These are phyloP conservation scores for Aspergillus caelatus DNA, from an alignment of 2,329 filamentous ascomycete species.

Conservation along the genomic window DNA sequence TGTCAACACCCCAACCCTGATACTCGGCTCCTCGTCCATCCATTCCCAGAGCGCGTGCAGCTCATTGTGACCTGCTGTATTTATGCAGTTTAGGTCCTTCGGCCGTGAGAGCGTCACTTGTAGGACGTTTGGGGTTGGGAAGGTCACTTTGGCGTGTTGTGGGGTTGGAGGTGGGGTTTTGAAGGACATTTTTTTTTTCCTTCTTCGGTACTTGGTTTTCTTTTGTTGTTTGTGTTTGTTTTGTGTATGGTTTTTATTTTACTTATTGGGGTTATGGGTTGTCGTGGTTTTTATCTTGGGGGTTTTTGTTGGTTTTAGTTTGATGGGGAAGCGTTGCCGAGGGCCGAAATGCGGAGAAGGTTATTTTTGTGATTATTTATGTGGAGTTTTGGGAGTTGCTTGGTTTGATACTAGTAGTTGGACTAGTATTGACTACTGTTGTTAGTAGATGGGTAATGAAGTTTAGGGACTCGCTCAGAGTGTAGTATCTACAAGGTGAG, in stretches of 20 bases:
- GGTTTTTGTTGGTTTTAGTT: neutral
- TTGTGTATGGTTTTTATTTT: neutral
- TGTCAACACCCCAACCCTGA: slow-evolving; percentile 46
- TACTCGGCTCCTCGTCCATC: slow-evolving; percentile 47
- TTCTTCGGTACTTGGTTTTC: neutral
- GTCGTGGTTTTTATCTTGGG: neutral
- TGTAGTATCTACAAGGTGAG: neutral
- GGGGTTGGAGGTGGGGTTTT: slow-evolving; percentile 34
- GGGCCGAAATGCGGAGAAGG: slow-evolving; percentile 17
- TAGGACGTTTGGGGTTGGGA: slow-evolving; percentile 50
- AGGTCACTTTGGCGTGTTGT: slow-evolving; percentile 38
- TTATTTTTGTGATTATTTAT: slow-evolving; percentile 1
- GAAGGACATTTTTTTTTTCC: slow-evolving; percentile 29
- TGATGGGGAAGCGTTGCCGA: slow-evolving; percentile 10
- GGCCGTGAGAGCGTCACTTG: slow-evolving; percentile 52
- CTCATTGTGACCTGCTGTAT: slow-evolving; percentile 44
- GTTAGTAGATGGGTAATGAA: neutral
- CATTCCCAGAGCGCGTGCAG: slow-evolving; percentile 48
- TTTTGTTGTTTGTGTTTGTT: neutral
- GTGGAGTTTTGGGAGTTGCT: neutral
- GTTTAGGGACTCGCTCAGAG: neutral
- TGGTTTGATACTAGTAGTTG: neutral
- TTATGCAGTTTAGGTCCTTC: slow-evolving; percentile 49
- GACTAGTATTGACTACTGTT: neutral
- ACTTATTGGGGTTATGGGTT: neutral